phyloP scores from a whole-genome alignment of 2,329 filamentous ascomycete species.

The Emergomyces africanus region DNA sequence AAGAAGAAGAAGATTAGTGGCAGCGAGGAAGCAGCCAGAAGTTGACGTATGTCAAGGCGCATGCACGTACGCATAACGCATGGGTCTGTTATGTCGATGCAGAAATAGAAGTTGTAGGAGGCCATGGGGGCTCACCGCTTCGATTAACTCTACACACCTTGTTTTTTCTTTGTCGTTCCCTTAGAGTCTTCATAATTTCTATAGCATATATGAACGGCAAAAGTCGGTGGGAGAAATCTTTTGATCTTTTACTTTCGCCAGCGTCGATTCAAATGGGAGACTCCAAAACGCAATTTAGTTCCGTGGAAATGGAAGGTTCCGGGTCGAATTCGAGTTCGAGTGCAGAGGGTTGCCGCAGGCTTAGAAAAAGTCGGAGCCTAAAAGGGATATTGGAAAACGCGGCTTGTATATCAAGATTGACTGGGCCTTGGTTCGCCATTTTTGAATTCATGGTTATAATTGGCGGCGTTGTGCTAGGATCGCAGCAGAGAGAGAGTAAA shows the following conservation, averaged over 20 bases:
- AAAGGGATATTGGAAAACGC: not conserved
- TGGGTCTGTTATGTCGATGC: not conserved
- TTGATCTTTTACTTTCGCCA: too few species aligned
- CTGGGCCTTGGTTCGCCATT: not conserved
- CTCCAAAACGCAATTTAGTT: not conserved
- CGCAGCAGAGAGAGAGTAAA: too few species aligned
- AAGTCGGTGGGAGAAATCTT: not conserved
- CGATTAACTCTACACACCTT: too few species aligned
- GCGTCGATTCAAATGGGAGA: not conserved
- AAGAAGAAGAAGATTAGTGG: not conserved
- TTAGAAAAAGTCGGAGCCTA: not conserved
- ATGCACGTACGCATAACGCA: not conserved
- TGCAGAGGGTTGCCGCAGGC: not conserved
- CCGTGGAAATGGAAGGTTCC: not conserved
- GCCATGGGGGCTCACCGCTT: not conserved
- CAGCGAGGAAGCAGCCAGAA: not conserved
- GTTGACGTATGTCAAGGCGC: not conserved
- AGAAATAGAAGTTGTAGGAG: not conserved
- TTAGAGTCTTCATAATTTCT: not conserved
- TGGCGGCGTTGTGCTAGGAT: too few species aligned
- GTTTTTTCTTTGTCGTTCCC: not conserved
- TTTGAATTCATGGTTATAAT: too few species aligned
- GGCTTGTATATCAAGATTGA: not conserved
- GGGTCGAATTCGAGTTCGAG: not conserved
- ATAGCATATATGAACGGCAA: not conserved